Percentiles rank a stretch among this genome's conserved stretches.
These are phyloP conservation scores for Emergomyces pasteurianus DNA, from an alignment of 2,329 filamentous ascomycete species.

Conservation along the genomic window DNA sequence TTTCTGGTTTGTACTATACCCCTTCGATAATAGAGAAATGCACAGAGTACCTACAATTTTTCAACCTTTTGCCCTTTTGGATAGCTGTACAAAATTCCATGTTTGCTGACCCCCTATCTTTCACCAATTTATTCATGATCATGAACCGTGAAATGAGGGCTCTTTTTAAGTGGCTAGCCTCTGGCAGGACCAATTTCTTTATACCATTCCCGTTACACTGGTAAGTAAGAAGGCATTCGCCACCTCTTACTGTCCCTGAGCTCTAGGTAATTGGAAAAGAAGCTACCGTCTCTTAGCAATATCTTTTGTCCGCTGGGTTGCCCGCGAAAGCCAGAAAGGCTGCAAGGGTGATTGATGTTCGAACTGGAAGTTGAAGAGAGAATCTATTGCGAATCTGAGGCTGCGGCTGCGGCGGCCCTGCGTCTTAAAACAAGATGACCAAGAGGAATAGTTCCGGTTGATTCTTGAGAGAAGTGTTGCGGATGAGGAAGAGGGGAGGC, in stretches of 20 bases:
- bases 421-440: conserved; percentile 2
- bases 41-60: too few species aligned
- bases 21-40: background rate
- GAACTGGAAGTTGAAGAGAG: conserved; percentile 1
- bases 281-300: background rate
- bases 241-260: too few species aligned
- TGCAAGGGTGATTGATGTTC: too few species aligned
- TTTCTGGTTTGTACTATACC: background rate
- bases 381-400: conserved; percentile 3
- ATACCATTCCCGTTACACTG: background rate
- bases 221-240: background rate
- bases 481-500: conserved; percentile 4
- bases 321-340: background rate
- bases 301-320: background rate
- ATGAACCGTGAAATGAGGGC: background rate
- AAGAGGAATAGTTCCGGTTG: background rate
- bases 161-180: background rate
- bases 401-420: background rate
- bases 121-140: background rate
- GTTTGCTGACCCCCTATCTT: background rate
- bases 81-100: background rate
- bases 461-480: conserved; percentile 5
- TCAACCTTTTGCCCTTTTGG: background rate
- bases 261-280: background rate
- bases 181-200: background rate